A percentile compares a stretch with the other conserved stretches of the same genome.
phyloP scores from a whole-genome alignment of 495 filamentous ascomycete genomes.

The Hyaloscypha finlandica region DNA sequence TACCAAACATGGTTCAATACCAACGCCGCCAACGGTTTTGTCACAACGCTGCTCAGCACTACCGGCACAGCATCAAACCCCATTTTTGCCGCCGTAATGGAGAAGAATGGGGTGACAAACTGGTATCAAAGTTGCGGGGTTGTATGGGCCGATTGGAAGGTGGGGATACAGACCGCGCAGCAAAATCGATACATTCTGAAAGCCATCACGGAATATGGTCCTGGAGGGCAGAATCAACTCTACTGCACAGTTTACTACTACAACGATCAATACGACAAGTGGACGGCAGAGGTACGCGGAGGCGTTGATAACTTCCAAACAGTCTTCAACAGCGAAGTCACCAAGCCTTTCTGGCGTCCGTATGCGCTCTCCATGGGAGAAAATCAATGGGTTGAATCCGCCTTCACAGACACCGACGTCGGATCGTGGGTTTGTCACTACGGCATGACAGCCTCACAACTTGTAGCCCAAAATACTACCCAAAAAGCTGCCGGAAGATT shows the following conservation, averaged over 20 bases:
- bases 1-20: constrained; percentile 18
- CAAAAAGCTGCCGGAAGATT: constrained; percentile 21
- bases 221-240: background rate
- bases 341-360: constrained; percentile 23
- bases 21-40: constrained; percentile 1
- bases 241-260: constrained; percentile 14
- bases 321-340: constrained; percentile 13
- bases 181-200: constrained; percentile 11
- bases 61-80: constrained; percentile 5
- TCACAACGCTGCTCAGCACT: constrained; percentile 7
- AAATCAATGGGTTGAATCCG: constrained; percentile 3
- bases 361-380: constrained; percentile 16
- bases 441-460: constrained; percentile 15
- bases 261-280: constrained; percentile 17
- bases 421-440: constrained; percentile 18
- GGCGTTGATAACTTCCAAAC: constrained; percentile 17
- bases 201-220: constrained; percentile 11
- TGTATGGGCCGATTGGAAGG: background rate
- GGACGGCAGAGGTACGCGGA: background rate
- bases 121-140: constrained; percentile 17
- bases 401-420: constrained; percentile 25
- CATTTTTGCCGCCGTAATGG: constrained; percentile 18
- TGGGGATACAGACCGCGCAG: background rate
- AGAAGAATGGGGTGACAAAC: constrained; percentile 16
- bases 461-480: constrained; percentile 11